A percentile compares a stretch with the other conserved stretches of the same genome.
Evolutionary conservation across 1,139 yeast species (phyloP).

Genomic region (Yamadazyma friedrichii): DNA sequence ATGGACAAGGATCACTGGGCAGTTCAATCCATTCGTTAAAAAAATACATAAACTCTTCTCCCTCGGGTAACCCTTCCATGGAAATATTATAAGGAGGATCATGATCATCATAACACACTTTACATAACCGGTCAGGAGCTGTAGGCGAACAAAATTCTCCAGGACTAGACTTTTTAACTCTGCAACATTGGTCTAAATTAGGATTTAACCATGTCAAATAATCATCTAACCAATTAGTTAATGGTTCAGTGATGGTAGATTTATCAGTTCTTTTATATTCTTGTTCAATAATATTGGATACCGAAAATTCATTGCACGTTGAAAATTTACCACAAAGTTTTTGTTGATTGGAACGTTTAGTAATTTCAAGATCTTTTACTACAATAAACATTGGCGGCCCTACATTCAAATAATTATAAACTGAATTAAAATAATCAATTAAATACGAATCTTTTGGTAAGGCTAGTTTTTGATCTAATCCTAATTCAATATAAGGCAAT

Average conservation of each 20-base stretch:
- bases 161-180: conserved; percentile 46
- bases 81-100: conserved; percentile 62
- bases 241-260: conserved; percentile 76
- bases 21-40: conserved; percentile 83
- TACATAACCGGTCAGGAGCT: conserved; percentile 72
- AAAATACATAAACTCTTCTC: conserved; percentile 67
- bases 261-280: conserved; percentile 66
- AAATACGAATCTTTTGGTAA: conserved; percentile 81
- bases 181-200: conserved; percentile 79
- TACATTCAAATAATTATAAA: conserved; percentile 69
- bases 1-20: conserved; percentile 87
- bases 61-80: conserved; percentile 85
- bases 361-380: conserved; percentile 62
- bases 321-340: conserved; percentile 85
- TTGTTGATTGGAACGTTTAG: conserved; percentile 61
- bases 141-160: conserved; percentile 58
- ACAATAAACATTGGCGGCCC: conserved; percentile 95
- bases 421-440: conserved; percentile 74
- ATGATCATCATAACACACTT: conserved; percentile 61
- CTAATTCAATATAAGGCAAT: conserved; percentile 68
- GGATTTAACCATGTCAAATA: conserved; percentile 87
- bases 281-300: conserved; percentile 83
- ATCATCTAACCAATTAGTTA: conserved; percentile 92
- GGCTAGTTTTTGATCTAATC: conserved; percentile 87
- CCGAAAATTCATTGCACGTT: conserved; percentile 73